Conservation (phyloP, 1,284 basidiomycete species). For the Ganoderma sinense region DNA sequence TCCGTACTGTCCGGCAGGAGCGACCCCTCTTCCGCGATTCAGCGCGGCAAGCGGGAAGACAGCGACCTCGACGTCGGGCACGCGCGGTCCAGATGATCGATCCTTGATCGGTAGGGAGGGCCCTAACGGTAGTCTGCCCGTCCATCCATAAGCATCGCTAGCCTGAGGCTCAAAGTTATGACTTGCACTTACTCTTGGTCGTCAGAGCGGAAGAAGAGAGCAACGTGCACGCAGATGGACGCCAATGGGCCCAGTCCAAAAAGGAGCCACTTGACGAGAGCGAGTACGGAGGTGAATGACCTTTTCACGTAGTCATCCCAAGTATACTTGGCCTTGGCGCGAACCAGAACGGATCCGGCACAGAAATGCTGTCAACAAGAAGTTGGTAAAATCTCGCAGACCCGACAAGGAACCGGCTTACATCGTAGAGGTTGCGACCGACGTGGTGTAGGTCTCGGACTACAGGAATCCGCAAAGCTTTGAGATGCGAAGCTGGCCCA, state of each 20-base stretch:
- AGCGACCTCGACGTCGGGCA: neutral
- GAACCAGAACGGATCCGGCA: constrained; percentile 38
- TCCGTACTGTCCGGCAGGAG: neutral
- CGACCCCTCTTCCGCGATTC: neutral
- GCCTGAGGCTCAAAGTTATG: neutral
- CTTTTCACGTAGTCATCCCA: constrained; percentile 41
- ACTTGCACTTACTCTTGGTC: constrained; percentile 34
- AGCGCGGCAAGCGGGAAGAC: neutral
- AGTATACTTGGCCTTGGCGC: constrained; percentile 40
- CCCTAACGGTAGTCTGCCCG: neutral
- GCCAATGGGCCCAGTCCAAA: constrained; percentile 42
- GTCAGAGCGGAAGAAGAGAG: constrained; percentile 43
- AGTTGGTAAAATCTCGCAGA: neutral
- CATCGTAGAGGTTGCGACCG: constrained; percentile 51
- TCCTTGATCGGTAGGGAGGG: neutral
- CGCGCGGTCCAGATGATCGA: neutral
- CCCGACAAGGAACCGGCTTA: constrained; percentile 29
- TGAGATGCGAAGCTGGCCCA: constrained; percentile 47
- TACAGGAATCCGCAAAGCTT: constrained; percentile 43
- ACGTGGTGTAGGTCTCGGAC: constrained; percentile 49
- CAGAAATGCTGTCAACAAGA: constrained; percentile 37
- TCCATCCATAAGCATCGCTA: neutral
- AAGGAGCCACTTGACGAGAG: constrained; percentile 43
- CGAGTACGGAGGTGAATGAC: constrained; percentile 35
- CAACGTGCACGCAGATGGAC: constrained; percentile 30